Conservation (phyloP, 139 green algal genomes). For the Nannochloris sp. region DNA sequence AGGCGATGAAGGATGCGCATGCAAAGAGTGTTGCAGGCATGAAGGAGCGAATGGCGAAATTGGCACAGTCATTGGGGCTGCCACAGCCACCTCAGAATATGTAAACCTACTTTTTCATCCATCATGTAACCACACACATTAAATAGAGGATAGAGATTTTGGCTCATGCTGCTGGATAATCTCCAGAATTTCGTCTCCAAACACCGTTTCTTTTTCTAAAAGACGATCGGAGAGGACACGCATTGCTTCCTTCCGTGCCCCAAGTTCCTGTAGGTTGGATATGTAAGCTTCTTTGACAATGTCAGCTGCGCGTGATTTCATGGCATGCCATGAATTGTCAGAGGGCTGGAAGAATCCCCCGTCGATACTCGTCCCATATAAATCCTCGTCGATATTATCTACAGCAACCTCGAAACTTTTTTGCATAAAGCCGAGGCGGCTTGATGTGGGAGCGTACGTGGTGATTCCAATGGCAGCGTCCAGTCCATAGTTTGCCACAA, state of each 20-base stretch:
- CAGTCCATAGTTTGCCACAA: constrained; percentile 45
- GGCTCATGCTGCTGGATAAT: constrained; percentile 17
- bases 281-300: constrained; percentile 34
- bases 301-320: constrained; percentile 9
- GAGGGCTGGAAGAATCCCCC: constrained; percentile 29
- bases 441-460: constrained; percentile 21
- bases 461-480: constrained; percentile 32
- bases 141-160: too few species aligned
- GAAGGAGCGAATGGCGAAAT: constrained; percentile 64
- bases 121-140: too few species aligned
- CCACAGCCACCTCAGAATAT: constrained; percentile 4
- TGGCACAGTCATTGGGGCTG: constrained; percentile 51
- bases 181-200: constrained; percentile 22
- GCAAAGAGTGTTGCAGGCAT: constrained; percentile 72
- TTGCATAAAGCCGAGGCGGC: constrained; percentile 16
- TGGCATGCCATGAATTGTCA: constrained; percentile 25
- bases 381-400: constrained; percentile 44
- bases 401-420: constrained; percentile 30
- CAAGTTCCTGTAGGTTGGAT: constrained; percentile 31
- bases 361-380: constrained; percentile 28
- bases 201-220: constrained; percentile 34
- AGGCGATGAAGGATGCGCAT: constrained; percentile 85
- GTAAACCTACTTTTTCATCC: background rate
- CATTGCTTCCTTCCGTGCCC: constrained; percentile 21
- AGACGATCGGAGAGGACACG: constrained; percentile 19